phyloP scores from a whole-genome alignment of 306 rosid genomes.

The Astragalus membranaceus region DNA sequence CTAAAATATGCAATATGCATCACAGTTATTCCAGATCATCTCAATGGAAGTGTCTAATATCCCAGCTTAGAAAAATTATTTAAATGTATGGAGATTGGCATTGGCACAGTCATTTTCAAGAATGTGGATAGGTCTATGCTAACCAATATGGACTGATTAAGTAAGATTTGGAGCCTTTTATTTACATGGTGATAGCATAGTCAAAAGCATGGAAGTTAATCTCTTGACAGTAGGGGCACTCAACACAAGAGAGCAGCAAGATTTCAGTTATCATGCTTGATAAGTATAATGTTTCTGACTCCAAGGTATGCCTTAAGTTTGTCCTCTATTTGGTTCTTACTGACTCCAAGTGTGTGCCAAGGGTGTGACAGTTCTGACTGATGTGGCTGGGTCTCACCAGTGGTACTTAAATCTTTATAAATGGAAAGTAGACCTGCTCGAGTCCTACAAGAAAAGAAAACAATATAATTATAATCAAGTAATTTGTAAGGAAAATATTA shows the following conservation, averaged over 20 bases:
- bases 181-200: background rate
- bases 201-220: background rate
- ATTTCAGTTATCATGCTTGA: background rate
- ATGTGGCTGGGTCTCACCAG: conserved; percentile 18
- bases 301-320: conserved; percentile 79
- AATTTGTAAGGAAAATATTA: background rate
- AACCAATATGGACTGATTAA: background rate
- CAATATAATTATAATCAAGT: background rate
- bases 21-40: conserved; percentile 2
- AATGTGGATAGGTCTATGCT: background rate
- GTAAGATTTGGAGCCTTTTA: background rate
- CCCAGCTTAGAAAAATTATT: background rate
- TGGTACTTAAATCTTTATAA: conserved; percentile 52
- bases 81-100: background rate
- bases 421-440: conserved; percentile 48
- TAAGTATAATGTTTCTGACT: conserved; percentile 35
- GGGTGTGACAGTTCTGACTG: conserved; percentile 41
- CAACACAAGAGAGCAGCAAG: background rate
- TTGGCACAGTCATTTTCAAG: background rate
- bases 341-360: conserved; percentile 69
- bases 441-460: conserved; percentile 28
- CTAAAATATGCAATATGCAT: background rate
- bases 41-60: background rate
- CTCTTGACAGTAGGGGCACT: background rate
- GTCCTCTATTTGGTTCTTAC: conserved; percentile 71